phyloP scores from a whole-genome alignment of 2,329 filamentous ascomycete species.

The Trichoderma koningii region DNA sequence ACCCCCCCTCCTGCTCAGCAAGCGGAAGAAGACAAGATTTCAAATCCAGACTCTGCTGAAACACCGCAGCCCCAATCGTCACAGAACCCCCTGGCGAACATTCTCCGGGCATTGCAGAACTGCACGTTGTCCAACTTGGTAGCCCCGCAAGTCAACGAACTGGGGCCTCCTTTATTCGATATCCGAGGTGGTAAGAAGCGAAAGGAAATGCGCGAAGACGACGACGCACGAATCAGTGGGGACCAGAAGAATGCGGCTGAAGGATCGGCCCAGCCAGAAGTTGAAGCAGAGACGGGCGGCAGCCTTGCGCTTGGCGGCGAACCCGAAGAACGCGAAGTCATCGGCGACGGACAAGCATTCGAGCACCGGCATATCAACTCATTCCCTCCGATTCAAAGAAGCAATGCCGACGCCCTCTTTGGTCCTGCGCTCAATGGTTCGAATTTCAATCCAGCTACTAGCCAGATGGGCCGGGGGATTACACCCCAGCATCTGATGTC shows the following conservation, averaged over 20 bases:
- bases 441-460: conserved; percentile 52
- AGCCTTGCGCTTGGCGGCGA: conserved; percentile 91
- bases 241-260: conserved; percentile 54
- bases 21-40: conserved; percentile 18
- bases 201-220: conserved; percentile 73
- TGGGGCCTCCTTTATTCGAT: conserved; percentile 76
- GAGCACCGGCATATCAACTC: conserved; percentile 66
- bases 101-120: conserved; percentile 44
- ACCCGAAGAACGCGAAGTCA: conserved; percentile 74
- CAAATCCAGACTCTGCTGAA: conserved; percentile 2
- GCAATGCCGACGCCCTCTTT: conserved; percentile 55
- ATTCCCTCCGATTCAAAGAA: conserved; percentile 76
- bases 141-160: conserved; percentile 32
- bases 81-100: conserved; percentile 38
- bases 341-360: conserved; percentile 53
- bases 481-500: conserved; percentile 74
- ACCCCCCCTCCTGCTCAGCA: conserved; percentile 25
- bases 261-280: conserved; percentile 59
- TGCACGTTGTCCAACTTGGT: conserved; percentile 39
- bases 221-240: conserved; percentile 53
- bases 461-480: conserved; percentile 66
- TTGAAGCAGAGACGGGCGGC: conserved; percentile 75
- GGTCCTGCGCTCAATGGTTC: conserved; percentile 53
- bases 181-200: conserved; percentile 78
- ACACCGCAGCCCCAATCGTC: conserved; percentile 9